Base-by-base conservation (phyloP, 2,329 filamentous ascomycete genomes). In the Penicillium olsonii region DNA sequence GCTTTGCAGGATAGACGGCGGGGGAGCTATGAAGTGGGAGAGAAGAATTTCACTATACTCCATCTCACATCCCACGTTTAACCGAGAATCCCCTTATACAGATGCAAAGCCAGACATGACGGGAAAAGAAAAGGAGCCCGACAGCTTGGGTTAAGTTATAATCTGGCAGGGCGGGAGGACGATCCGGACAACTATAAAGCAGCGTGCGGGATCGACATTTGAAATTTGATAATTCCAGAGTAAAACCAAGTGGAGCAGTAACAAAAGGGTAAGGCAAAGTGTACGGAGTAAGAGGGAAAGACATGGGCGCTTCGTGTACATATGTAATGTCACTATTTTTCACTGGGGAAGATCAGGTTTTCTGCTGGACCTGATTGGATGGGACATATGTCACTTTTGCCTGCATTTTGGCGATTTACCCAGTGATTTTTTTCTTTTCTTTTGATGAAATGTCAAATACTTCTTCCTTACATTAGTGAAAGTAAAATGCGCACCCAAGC, bases 71-170 rank as follows among this genome's bases (percentile, higher is more conserved):
- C 45, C 47, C 46, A 54, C 46, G 29, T 42, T 44, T n/a, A 42
- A 46, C 42, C 12, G 14, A 11, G 17, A 45, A 9, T 15, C 17
- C 11, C 17, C 11, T 48, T 26, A 51, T 20, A 47, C 37, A n/a
- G 42, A 42, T 15, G 22, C 26, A 31, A 44, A 44, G 6, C 7
- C 22, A 31, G 27, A 39, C 40, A 52, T 50, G 11, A n/a, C 24
- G 40, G 15, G 34, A 20, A 37, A 26, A 48, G 34, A 41, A 35
- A 39, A 49, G 45, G 57, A 65, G 62, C 65, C 67, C 67, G 65
- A 65, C 63, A 67, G 61, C 55, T 59, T 65, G 67, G 67, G 62
- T 68, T 67, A 67, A 65, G 67, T 67, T 69, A 62, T 55, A 59
- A 57, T 65, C 63, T 64, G 65, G 65, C 60, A 63, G 57, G 53